These are phyloP conservation scores for Ceratocystis cubensis DNA, from an alignment of 2,329 filamentous ascomycete species.

Conservation along the genomic window DNA sequence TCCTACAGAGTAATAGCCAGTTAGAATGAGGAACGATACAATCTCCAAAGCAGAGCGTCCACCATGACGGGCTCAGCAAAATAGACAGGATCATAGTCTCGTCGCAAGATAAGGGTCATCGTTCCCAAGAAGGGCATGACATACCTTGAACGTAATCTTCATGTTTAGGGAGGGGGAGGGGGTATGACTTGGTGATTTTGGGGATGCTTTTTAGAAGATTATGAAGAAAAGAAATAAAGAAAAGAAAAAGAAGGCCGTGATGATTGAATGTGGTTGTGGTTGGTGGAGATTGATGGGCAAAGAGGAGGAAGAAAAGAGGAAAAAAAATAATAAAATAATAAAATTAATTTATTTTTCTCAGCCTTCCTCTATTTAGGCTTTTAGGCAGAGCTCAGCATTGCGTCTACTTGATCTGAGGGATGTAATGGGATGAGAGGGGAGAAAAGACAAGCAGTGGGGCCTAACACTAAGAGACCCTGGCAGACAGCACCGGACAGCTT, in stretches of 20 bases:
- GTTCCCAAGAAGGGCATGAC: constrained; percentile 22
- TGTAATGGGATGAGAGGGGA: not conserved
- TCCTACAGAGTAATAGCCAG: constrained; percentile 44
- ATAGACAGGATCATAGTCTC: no score
- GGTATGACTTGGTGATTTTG: no score
- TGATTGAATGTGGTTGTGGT: not conserved
- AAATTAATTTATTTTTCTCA: not conserved
- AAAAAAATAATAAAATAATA: not conserved
- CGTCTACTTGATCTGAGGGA: not conserved
- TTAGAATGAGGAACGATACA: not conserved
- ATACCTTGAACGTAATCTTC: constrained; percentile 57
- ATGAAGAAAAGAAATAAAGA: not conserved
- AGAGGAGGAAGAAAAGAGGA: not conserved
- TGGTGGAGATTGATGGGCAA: not conserved
- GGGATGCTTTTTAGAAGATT: not conserved
- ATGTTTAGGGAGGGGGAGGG: constrained; percentile 34
- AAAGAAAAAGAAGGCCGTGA: not conserved
- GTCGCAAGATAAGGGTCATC: no score
- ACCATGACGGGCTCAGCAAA: no score
- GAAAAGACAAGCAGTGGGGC: not conserved
- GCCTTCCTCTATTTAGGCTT: not conserved
- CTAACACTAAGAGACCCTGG: no score
- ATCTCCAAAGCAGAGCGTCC: constrained; percentile 1
- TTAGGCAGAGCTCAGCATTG: constrained; percentile 3
- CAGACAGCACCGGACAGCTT: no score